Base-by-base conservation (phyloP, 2,329 filamentous ascomycete genomes). In the Colletotrichum sojae region DNA sequence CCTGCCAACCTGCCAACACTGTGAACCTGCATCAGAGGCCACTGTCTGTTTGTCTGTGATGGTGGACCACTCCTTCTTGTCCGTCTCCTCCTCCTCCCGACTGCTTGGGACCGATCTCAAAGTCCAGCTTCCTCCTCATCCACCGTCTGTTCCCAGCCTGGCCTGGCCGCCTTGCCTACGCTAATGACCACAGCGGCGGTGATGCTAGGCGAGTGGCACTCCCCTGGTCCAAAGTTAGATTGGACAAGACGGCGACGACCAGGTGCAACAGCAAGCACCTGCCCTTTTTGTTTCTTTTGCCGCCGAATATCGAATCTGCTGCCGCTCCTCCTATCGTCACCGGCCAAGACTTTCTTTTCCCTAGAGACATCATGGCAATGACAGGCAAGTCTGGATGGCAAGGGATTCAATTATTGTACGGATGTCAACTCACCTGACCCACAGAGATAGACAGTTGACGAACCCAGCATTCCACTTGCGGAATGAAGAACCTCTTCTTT, bases 71-170 rank as follows among this genome's bases (percentile, higher is more conserved):
- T 10, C 27, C 2, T 8, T 31, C 27, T 31, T 31, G 27, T 31
- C 27, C 31, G 10, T 36, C 31, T 10, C 8, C 31, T 36, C 31
- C 3, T 10, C 3, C 31, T 8, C 31, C 31, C 31, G 31, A 36
- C 31, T 10, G 31, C 31, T 36, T 36, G 31, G 31, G 31, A 36
- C 31, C 31, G 31, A 36, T 36, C 31, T 36, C 31, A 10, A 12
- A 36, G 31, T 36, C 31, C 6, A 12, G 31, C 31, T 36, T 36
- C 31, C 31, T 36, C 31, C 31, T 36, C 31, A 2, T 45, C 45
- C 54, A 39, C 46, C 22, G 20, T 43, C 58, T 63, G 57, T 55
- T 67, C 57, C 20, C 63, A 63, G 63, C 57, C n/a, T 51, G 51
- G 25, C 51, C 25, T 48, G 20, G 12, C 18, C 51, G 60, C 51